phyloP scores from a whole-genome alignment of 768 basidiomycete genomes.

The Phaffia australis region DNA sequence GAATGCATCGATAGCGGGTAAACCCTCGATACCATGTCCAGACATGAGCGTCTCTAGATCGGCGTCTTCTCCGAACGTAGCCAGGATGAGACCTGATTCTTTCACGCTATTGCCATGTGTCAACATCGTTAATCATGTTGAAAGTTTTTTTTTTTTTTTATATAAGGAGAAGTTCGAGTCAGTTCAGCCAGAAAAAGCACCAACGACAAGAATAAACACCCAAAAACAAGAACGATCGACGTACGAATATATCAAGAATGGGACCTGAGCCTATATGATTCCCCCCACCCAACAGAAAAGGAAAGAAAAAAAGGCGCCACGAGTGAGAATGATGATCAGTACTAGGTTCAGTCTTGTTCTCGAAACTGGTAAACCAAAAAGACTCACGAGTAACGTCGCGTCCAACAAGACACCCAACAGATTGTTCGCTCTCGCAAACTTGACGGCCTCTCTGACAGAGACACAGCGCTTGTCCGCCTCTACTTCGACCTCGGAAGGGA shows the following conservation, averaged over 20 bases:
- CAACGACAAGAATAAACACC: background rate
- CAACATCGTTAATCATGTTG: too few relatives aligned
- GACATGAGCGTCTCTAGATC: constrained; percentile 34
- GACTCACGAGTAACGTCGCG: constrained; percentile 67
- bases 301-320: constrained; percentile 5
- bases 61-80: constrained; percentile 59
- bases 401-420: constrained; percentile 83
- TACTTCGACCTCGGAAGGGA: constrained; percentile 34
- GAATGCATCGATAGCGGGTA: constrained; percentile 27
- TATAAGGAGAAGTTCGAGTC: background rate
- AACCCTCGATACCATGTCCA: constrained; percentile 24
- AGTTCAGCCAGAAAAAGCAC: background rate
- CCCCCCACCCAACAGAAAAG: background rate
- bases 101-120: constrained; percentile 49
- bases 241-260: constrained; percentile 59
- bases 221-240: background rate
- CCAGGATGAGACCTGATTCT: constrained; percentile 76
- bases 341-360: background rate
- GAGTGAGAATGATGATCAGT: background rate
- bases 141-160: too few relatives aligned
- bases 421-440: constrained; percentile 86
- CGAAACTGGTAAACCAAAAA: background rate
- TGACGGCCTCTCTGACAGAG: constrained; percentile 80
- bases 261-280: constrained; percentile 61
- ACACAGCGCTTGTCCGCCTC: constrained; percentile 44